Base-by-base conservation (phyloP, 139 green algal genomes). In the Edaphochlamys debaryana region DNA sequence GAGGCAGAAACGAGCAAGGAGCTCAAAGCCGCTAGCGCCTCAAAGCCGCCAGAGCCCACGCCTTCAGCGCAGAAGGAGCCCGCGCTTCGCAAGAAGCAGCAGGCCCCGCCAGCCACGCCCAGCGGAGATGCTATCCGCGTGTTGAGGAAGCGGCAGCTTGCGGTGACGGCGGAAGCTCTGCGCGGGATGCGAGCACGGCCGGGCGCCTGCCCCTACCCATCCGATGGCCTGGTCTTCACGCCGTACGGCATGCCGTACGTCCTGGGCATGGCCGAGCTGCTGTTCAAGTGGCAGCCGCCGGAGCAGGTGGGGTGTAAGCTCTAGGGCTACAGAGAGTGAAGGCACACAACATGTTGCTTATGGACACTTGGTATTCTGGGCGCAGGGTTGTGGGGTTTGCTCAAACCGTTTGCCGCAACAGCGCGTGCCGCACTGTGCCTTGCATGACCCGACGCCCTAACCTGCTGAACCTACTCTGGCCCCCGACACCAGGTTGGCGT, bases 271-370 rank as follows among this genome's bases (percentile, higher is more conserved):
- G n/a, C n/a, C n/a, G 76, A 90, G 70, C 77, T 90, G 66, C 63
- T 90, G 54, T 52, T 80, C 38, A 87, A 82, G 68, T 85, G 80
- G 75, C 86, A 90, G 69, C 69, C 80, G 8, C 30, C 32, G 1
- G 48, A 63, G 29, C 37, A 71, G 4, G 60, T 41, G 25, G 79
- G 38, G 27, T 73, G 60, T 22, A 73, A 85, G n/a, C n/a, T n/a
- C n/a, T n/a, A n/a, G n/a, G n/a, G n/a, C n/a, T n/a, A n/a, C n/a
- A n/a, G n/a, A n/a, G n/a, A n/a, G n/a, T n/a, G n/a, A n/a, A n/a
- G n/a, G n/a, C n/a, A n/a, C n/a, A n/a, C n/a, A n/a, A n/a, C n/a
- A n/a, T n/a, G n/a, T n/a, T n/a, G n/a, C n/a, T n/a, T n/a, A n/a
- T n/a, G n/a, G n/a, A n/a, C n/a, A n/a, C n/a, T n/a, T n/a, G n/a